These are phyloP conservation scores for Echinochloa phyllopogon DNA, from an alignment of 176 grass and related monocot genomes.

Conservation along the genomic window DNA sequence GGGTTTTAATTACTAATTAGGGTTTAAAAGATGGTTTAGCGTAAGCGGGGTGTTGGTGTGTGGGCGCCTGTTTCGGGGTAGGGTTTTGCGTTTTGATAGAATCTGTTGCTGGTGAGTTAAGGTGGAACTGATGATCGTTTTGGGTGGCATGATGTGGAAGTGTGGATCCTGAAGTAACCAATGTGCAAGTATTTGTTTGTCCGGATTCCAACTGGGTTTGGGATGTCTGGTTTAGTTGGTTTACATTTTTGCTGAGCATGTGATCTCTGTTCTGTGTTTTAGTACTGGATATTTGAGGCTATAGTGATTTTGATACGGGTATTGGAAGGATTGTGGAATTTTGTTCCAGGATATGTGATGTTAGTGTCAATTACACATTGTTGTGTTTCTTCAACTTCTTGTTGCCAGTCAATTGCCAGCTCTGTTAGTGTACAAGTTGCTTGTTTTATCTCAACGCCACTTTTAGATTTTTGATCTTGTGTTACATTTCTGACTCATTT, in stretches of 20 bases:
- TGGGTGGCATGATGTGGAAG: background rate
- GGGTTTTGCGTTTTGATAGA: background rate
- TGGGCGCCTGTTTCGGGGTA: background rate
- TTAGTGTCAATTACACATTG: background rate
- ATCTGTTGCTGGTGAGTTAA: background rate
- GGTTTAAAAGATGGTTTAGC: background rate
- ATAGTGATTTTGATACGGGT: background rate
- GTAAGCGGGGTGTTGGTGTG: background rate
- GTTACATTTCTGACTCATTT: constrained; percentile 8
- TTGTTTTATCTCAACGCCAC: background rate
- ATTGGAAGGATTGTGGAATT: background rate
- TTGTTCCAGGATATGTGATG: background rate
- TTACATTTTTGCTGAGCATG: background rate
- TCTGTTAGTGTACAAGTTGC: background rate
- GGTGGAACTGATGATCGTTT: background rate
- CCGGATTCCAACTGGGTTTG: background rate
- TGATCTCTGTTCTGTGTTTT: background rate
- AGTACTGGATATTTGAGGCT: background rate
- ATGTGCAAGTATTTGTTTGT: background rate
- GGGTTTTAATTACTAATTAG: background rate
- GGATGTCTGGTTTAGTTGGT: background rate
- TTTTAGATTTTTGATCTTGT: background rate
- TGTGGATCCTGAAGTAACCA: background rate
- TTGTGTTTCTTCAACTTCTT: background rate
- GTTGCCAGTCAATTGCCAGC: background rate